Conservation (phyloP, 2,329 filamentous ascomycete genomes). For the Venturia pyrina region DNA sequence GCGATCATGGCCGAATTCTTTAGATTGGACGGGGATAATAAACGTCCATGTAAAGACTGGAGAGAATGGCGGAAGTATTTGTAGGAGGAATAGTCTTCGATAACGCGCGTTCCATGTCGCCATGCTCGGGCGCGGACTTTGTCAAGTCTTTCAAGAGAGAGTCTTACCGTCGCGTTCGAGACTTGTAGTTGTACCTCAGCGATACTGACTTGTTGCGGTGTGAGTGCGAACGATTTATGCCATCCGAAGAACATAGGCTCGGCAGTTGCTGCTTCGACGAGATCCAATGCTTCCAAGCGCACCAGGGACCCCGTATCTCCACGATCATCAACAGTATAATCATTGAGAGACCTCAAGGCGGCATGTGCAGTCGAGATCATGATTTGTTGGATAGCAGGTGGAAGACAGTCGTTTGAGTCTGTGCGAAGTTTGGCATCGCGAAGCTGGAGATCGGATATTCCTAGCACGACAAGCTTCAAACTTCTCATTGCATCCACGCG, state of each 20-base stretch:
- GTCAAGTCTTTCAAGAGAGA: conserved; percentile 84
- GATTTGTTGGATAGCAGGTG: not conserved
- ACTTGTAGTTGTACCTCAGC: conserved; percentile 13
- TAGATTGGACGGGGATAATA: conserved; percentile 12
- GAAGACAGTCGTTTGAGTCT: not conserved
- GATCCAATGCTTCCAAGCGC: conserved; percentile 65
- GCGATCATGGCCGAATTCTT: conserved; percentile 7
- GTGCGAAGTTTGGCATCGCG: not conserved
- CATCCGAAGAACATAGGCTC: conserved; percentile 15
- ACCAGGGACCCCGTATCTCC: conserved; percentile 87
- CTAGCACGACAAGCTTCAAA: conserved; percentile 5
- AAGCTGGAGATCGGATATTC: not conserved
- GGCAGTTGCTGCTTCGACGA: conserved; percentile 39
- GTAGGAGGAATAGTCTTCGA: not conserved
- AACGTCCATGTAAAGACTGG: conserved; percentile 7
- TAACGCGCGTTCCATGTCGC: not conserved
- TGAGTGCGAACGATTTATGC: conserved; percentile 17
- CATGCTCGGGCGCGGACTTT: conserved; percentile 52
- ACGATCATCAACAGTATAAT: conserved; percentile 82
- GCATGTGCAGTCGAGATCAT: not conserved
- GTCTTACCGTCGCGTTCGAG: conserved; percentile 44
- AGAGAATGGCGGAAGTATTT: not conserved
- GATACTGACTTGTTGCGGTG: conserved; percentile 9
- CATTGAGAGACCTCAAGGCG: conserved; percentile 50
- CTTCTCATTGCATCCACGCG: conserved; percentile 30